Evolutionary conservation across 805 yeast genomes (phyloP), one percentile per base, ranked within the genome.

Genomic region (Wickerhamomyces tratensis): DNA sequence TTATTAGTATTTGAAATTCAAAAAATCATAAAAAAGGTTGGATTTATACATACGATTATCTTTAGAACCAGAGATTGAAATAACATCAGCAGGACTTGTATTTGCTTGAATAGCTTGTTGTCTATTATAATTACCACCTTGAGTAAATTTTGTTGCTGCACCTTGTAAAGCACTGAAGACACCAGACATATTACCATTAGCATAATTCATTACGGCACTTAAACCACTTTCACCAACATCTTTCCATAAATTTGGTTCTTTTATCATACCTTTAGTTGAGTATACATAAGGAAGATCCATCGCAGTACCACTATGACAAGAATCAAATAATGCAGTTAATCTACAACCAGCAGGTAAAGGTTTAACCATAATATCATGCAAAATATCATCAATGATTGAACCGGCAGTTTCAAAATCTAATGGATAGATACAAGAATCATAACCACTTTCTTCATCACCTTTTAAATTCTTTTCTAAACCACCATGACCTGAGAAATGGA

Each of bases 401-500:
- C 89, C 89, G 2, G 72, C 65, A 20, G 54, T 60, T 57, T 81
- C 71, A 54, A 75, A 82, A 54, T 79, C 85, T 36, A 79, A 65
- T 0, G 85, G 85, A 49, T 77, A 77, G 40, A 79, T 74, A 25
- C 73, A 72, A 49, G 77, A 81, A 53, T 79, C 85, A 48, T 62
- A 71, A 2, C 82, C 83, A 47, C 75, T 79, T 38, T 69, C 79
- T 49, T 79, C 85, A 48, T 77, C 83, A 35, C 83, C 83, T 46
- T 74, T 69, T 31, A 58, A 50, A 57, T 82, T 87, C 40, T 64
- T 63, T 27, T 76, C 75, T 50, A 75, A 75, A 8, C 86, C 85
- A 31, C 89, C 89, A 52, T 82, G 89, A 25, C 89, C 86, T 1
- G 86, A 78, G 56, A 76, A 81, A 56, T 82, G 89, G 68, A 82